Evolutionary conservation across 805 yeast genomes (phyloP), one percentile per base, ranked within the genome.

Genomic region (Lipomyces yamanashiensis): DNA sequence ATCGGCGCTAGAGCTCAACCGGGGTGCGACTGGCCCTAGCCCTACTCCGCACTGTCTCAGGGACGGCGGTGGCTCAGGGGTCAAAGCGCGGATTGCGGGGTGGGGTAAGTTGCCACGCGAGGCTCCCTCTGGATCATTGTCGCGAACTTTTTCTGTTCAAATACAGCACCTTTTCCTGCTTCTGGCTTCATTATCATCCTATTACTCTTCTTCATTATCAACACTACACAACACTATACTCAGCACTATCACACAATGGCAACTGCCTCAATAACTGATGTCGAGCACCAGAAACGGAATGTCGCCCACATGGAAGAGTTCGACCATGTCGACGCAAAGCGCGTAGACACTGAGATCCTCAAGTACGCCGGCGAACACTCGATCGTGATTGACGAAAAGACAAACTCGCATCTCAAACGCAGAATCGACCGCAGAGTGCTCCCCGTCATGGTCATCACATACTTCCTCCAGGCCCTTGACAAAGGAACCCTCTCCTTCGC

Each of bases 401-500:
- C 52, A 10, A 49, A 54, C 36, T 5, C 37, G 36, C 44, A 45
- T 8, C 54, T 76, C 23, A 51, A 51, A 7, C 64, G 74, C 17
- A 84, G 81, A 69, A 74, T 85, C n/a, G 89, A 85, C 71, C 48
- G 61, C 7, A 75, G 80, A 47, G 76, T 85, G 19, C 71, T 84
- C 72, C 79, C 86, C 0, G 73, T 84, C 36, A 72, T 85, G 67
- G 82, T 87, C 67, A 75, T 79, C 43, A 80, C 84, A 13, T 85
- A 85, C 67, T 80, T 85, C 61, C 73, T 63, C 23, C 67, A 62
- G 40, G 84, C 83, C 68, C 74, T 85, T 61, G 89, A 86, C 67
- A 86, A 86, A 69, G 79, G 84, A 13, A 74, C 86, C 58, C 73
- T 83, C 40, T 85, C 85, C 64, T 84, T 85, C 70, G 86, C 89